A percentile compares a stretch with the other conserved stretches of the same genome.
These are phyloP conservation scores for Arxiozyma bovina DNA, from an alignment of 1,139 yeast genomes.

Conservation along the genomic window DNA sequence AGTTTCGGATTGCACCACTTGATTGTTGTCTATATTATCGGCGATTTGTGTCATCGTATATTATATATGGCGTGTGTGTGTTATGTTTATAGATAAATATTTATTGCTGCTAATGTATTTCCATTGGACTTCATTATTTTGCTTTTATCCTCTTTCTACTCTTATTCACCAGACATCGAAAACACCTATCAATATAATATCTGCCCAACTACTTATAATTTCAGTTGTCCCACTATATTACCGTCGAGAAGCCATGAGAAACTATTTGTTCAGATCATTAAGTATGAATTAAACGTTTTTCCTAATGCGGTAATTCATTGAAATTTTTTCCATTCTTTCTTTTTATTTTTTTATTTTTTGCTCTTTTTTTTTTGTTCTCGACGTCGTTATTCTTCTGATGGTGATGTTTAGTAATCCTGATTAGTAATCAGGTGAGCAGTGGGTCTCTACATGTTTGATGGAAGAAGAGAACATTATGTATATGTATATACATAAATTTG, in stretches of 20 bases:
- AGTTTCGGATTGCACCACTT: neutral
- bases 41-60: neutral
- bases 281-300: neutral
- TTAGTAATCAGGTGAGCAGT: neutral
- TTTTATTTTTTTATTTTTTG: neutral
- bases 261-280: neutral
- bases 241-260: neutral
- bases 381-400: neutral
- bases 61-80: neutral
- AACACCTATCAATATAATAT: neutral
- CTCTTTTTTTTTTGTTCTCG: neutral
- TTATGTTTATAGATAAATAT: neutral
- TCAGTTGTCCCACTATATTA: neutral
- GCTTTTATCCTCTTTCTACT: neutral
- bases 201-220: neutral
- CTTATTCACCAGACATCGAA: no score
- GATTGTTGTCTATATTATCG: neutral
- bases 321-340: no score
- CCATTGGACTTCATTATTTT: no score
- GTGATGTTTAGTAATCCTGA: neutral
- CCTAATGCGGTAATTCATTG: constrained; percentile 1
- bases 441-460: no score
- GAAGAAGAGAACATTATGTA: no score
- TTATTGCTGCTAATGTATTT: no score
- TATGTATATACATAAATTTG: no score